Evolutionary conservation across 164 flowering plant species (phyloP).

Genomic region (Magnolia changhungtana): DNA sequence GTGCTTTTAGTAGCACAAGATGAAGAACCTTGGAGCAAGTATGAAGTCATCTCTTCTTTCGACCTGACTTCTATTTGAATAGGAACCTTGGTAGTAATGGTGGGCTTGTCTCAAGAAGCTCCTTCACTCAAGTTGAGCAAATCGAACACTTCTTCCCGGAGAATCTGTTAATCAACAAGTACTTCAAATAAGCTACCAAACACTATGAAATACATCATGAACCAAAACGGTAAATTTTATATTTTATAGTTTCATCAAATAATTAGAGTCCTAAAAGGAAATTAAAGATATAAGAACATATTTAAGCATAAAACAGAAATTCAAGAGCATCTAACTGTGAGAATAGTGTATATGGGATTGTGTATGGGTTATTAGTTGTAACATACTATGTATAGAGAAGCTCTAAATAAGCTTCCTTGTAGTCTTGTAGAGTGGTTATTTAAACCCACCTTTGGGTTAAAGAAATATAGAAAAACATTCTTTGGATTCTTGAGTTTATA

Average conservation of each 20-base stretch:
- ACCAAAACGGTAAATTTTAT: too few species aligned
- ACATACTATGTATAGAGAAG: too few species aligned
- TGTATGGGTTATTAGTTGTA: too few species aligned
- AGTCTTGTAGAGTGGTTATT: too few species aligned
- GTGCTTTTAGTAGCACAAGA: constrained; percentile 96
- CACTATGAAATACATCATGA: background rate
- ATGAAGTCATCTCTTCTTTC: constrained; percentile 87
- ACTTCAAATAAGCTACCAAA: background rate
- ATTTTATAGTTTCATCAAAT: too few species aligned
- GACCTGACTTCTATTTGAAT: constrained; percentile 88
- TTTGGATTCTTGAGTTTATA: too few species aligned
- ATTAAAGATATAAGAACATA: background rate
- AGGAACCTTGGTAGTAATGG: constrained; percentile 63
- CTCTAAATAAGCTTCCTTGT: too few species aligned
- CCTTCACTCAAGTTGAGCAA: constrained; percentile 63
- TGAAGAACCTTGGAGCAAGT: constrained; percentile 66
- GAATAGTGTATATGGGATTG: too few species aligned
- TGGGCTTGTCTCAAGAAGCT: constrained; percentile 29
- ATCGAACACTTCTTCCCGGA: constrained; percentile 94
- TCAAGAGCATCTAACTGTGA: background rate
- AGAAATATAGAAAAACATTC: too few species aligned
- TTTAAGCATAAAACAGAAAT: background rate
- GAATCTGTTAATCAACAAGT: constrained; percentile 48
- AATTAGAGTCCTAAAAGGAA: too few species aligned
- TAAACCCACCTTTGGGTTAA: too few species aligned